Evolutionary conservation across 306 rosid genomes (phyloP).

Genomic region (Prinsepia uniflora): DNA sequence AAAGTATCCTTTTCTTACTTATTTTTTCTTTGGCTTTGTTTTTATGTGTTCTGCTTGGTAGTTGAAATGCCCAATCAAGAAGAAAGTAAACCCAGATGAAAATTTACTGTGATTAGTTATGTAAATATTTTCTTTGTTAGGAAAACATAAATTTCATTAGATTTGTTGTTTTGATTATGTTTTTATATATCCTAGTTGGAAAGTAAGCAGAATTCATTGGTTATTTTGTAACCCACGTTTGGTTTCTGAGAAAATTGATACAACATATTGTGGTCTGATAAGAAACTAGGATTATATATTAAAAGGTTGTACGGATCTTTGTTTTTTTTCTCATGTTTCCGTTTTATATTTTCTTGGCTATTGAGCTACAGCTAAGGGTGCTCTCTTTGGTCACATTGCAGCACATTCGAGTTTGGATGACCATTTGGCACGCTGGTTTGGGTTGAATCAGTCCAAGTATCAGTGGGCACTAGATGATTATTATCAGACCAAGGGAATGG

Average conservation of each 20-base stretch:
- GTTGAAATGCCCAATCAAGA: not conserved
- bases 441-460: slow-evolving; percentile 91
- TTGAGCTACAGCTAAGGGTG: not conserved
- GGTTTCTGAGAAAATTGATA: slow-evolving; percentile 1
- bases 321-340: not conserved
- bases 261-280: too few species aligned
- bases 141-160: not conserved
- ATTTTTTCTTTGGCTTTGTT: not conserved
- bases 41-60: not conserved
- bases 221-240: not conserved
- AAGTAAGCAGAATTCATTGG: not conserved
- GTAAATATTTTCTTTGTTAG: not conserved
- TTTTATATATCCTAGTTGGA: not conserved
- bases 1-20: slow-evolving; percentile 7
- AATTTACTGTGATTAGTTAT: not conserved
- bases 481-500: slow-evolving; percentile 87
- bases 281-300: not conserved
- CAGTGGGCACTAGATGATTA: slow-evolving; percentile 99
- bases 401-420: slow-evolving; percentile 96
- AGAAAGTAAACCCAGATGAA: not conserved
- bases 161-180: not conserved
- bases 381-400: slow-evolving; percentile 31
- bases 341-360: not conserved
- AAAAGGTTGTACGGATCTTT: not conserved
- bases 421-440: slow-evolving; percentile 98